Evolutionary conservation across 2,329 filamentous ascomycete species (phyloP).

Genomic region (Fusarium nygamai): DNA sequence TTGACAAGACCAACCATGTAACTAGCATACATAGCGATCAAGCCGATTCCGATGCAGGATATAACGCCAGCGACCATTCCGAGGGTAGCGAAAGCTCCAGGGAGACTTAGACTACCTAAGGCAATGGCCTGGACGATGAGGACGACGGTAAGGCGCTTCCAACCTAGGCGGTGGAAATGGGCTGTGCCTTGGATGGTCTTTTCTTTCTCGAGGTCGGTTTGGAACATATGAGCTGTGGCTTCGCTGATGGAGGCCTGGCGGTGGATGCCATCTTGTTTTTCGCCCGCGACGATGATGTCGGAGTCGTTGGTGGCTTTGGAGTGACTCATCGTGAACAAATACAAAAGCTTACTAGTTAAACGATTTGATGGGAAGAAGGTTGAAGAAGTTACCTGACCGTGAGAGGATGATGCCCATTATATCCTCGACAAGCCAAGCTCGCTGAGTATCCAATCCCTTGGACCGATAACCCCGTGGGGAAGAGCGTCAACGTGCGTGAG

Average conservation of each 20-base stretch:
- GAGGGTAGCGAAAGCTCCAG: constrained; percentile 61
- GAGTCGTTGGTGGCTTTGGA: neutral
- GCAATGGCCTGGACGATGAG: constrained; percentile 67
- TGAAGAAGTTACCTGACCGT: neutral
- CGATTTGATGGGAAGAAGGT: too few species aligned
- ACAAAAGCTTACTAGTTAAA: neutral
- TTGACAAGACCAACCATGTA: constrained; percentile 59
- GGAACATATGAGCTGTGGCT: neutral
- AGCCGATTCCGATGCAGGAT: constrained; percentile 52
- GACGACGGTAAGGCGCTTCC: constrained; percentile 56
- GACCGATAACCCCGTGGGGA: neutral
- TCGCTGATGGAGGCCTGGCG: neutral
- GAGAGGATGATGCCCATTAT: neutral
- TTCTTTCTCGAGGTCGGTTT: constrained; percentile 55
- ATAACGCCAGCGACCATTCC: constrained; percentile 61
- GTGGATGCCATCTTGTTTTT: neutral
- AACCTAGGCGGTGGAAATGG: constrained; percentile 54
- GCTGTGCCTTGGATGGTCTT: constrained; percentile 57
- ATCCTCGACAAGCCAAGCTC: neutral
- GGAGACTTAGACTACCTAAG: constrained; percentile 61
- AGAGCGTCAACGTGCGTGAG: neutral
- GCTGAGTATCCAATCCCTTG: neutral
- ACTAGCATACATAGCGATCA: constrained; percentile 59
- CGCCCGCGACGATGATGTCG: neutral
- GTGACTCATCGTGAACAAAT: neutral